Percentiles rank a stretch among this genome's conserved stretches.
Conservation (phyloP, 2,329 filamentous ascomycete species). For the Knufia petricola region DNA sequence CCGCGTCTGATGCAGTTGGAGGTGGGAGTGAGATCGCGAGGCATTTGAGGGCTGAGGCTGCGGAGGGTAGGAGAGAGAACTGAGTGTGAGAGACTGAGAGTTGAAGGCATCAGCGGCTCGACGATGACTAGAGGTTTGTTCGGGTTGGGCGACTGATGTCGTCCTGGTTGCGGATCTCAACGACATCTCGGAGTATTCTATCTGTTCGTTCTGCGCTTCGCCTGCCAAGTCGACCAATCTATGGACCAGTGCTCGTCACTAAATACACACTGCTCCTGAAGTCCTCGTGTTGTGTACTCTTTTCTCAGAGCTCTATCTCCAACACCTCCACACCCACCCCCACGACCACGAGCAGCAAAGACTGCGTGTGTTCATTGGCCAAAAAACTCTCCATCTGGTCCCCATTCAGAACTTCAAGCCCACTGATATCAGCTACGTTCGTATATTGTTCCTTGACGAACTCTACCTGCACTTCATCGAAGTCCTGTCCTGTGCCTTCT, state of each 20-base stretch:
- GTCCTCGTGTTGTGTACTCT: no score
- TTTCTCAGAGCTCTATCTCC: background rate
- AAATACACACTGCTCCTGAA: no score
- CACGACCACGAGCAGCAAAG: constrained; percentile 13
- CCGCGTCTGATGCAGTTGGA: constrained; percentile 11
- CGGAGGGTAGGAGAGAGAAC: constrained; percentile 29
- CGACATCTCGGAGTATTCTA: no score
- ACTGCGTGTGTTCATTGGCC: background rate
- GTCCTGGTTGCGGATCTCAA: no score
- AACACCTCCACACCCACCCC: constrained; percentile 21
- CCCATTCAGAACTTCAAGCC: constrained; percentile 12
- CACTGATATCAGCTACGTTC: constrained; percentile 21
- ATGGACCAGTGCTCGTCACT: no score
- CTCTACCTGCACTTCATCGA: constrained; percentile 12
- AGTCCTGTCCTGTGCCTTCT: background rate
- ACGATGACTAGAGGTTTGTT: no score
- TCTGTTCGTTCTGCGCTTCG: no score
- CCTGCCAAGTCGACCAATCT: no score
- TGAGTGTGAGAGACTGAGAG: no score
- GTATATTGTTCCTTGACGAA: constrained; percentile 16
- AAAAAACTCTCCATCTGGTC: background rate
- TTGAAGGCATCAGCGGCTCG: no score
- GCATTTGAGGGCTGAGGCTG: constrained; percentile 47
- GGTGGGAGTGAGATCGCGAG: constrained; percentile 39
- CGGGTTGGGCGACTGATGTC: no score